Conservation (phyloP, 441 rosid genomes). For the Populus hybrid region DNA sequence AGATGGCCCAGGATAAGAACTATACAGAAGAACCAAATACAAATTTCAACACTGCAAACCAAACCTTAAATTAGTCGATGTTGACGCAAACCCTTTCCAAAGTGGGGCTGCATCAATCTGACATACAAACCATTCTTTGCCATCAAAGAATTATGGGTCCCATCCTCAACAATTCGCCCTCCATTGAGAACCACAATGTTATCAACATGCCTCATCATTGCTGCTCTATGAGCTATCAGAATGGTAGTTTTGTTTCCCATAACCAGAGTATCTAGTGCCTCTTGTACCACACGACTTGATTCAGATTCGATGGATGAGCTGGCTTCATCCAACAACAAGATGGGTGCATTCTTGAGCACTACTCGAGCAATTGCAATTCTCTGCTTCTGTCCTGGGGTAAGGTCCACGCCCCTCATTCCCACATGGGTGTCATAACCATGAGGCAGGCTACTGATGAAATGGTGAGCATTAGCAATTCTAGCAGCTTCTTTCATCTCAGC, state of each 20-base stretch:
- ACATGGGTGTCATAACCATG: constrained; percentile 96
- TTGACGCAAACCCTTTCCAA: constrained; percentile 88
- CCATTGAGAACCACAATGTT: constrained; percentile 94
- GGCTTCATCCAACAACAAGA: constrained; percentile 88
- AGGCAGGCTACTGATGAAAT: constrained; percentile 95
- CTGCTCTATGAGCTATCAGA: constrained; percentile 90
- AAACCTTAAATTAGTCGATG: constrained; percentile 66
- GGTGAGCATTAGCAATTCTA: constrained; percentile 97
- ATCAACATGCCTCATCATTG: constrained; percentile 96
- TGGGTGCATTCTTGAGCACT: constrained; percentile 92
- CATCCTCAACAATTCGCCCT: constrained; percentile 93
- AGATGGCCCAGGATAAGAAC: constrained; percentile 24
- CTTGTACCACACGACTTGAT: constrained; percentile 95
- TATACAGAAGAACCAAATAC: constrained; percentile 25
- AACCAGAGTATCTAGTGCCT: constrained; percentile 88
- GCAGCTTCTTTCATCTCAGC: constrained; percentile 99
- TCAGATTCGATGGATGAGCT: constrained; percentile 93
- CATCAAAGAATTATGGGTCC: constrained; percentile 76
- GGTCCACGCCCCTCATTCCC: constrained; percentile 95
- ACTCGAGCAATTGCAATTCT: constrained; percentile 94
- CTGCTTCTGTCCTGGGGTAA: constrained; percentile 97
- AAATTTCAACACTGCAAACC: constrained; percentile 22
- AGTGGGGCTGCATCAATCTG: constrained; percentile 94
- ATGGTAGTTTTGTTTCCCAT: constrained; percentile 98
- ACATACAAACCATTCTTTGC: constrained; percentile 90